Evolutionary conservation across 2,329 filamentous ascomycete species (phyloP).

Genomic region (Mycogone perniciosa): DNA sequence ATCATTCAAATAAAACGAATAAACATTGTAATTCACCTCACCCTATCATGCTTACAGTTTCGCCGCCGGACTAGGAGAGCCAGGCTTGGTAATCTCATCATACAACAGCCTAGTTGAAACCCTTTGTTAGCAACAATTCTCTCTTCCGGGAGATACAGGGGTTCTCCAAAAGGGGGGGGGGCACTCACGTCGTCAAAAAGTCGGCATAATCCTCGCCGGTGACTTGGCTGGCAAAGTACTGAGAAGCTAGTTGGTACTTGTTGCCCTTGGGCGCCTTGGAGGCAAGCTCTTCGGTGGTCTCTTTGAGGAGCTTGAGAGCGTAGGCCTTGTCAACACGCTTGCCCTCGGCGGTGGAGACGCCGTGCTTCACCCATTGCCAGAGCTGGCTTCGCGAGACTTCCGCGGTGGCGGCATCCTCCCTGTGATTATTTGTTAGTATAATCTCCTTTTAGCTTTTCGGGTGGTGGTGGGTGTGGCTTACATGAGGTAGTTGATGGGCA

Average conservation of each 20-base stretch:
- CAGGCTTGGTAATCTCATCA: constrained; percentile 76
- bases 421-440: constrained; percentile 21
- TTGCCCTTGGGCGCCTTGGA: constrained; percentile 76
- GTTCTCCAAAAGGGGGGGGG: not conserved
- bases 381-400: constrained; percentile 92
- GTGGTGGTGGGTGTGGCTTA: constrained; percentile 26
- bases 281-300: constrained; percentile 72
- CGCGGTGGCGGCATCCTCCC: constrained; percentile 92
- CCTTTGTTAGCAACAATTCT: not conserved
- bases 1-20: not conserved
- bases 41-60: constrained; percentile 44
- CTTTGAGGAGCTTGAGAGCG: constrained; percentile 76
- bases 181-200: constrained; percentile 74
- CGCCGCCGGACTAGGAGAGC: constrained; percentile 53
- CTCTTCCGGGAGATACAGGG: not conserved
- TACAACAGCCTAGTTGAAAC: constrained; percentile 61
- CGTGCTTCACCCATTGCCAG: constrained; percentile 86
- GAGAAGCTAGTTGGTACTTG: constrained; percentile 83
- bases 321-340: constrained; percentile 92
- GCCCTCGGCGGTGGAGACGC: constrained; percentile 72
- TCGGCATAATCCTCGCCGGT: constrained; percentile 97
- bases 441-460: not conserved
- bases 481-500: constrained; percentile 97
- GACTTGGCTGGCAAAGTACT: constrained; percentile 89
- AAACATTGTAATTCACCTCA: no score